Evolutionary conservation across 768 basidiomycete species (phyloP).

Genomic region (Amanita rimosa): DNA sequence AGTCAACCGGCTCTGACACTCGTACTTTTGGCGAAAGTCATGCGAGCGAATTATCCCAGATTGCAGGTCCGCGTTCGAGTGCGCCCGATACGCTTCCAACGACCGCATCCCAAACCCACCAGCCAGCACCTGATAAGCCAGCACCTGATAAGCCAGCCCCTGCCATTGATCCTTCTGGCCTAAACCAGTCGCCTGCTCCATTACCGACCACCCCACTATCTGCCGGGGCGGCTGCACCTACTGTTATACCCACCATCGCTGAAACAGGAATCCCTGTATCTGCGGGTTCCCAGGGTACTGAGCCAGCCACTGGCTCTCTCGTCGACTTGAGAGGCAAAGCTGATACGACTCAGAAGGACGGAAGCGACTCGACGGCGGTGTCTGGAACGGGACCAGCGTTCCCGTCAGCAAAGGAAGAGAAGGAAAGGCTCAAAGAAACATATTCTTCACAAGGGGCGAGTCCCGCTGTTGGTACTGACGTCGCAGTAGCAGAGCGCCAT

Average conservation of each 20-base stretch:
- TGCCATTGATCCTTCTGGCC: constrained; percentile 20
- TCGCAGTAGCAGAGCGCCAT: constrained; percentile 6
- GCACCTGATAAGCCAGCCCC: constrained; percentile 5
- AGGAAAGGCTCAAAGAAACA: constrained; percentile 27
- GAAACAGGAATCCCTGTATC: constrained; percentile 69
- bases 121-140: constrained; percentile 9
- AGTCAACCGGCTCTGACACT: constrained; percentile 50
- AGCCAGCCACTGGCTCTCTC: constrained; percentile 56
- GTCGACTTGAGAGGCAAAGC: constrained; percentile 32
- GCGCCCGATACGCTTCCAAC: constrained; percentile 34
- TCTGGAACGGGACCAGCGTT: constrained; percentile 38
- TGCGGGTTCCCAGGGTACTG: constrained; percentile 48
- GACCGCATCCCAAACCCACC: constrained; percentile 12
- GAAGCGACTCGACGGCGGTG: constrained; percentile 43
- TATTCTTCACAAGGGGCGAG: background rate
- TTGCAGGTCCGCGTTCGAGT: constrained; percentile 24
- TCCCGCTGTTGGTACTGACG: background rate
- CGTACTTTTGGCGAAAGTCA: constrained; percentile 82
- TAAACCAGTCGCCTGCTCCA: constrained; percentile 29
- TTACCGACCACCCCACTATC: constrained; percentile 15
- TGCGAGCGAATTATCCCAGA: constrained; percentile 55
- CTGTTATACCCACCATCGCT: constrained; percentile 51
- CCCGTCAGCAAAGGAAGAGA: constrained; percentile 31
- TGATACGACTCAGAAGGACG: constrained; percentile 13
- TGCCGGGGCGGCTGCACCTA: constrained; percentile 13